A percentile compares a stretch with the other conserved stretches of the same genome.
Conservation (phyloP, 2,329 filamentous ascomycete genomes). For the Scleromitrula shiraiana region DNA sequence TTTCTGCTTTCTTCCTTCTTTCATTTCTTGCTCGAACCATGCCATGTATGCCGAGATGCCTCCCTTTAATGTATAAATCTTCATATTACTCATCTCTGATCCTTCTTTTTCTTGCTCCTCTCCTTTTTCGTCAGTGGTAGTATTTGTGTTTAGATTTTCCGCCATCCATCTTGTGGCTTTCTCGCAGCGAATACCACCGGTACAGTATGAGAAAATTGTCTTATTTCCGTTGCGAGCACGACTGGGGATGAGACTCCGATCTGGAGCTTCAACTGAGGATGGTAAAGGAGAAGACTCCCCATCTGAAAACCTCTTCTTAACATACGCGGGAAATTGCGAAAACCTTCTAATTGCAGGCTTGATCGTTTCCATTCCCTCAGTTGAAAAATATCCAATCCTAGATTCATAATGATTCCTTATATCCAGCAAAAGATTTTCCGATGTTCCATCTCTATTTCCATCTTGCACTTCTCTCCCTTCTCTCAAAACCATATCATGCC, state of each 20-base stretch:
- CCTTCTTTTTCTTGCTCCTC: constrained; percentile 14
- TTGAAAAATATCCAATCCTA: constrained; percentile 29
- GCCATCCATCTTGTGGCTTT: constrained; percentile 28
- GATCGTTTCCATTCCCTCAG: constrained; percentile 20
- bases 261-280: too few species aligned
- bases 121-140: too few species aligned
- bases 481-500: constrained; percentile 17
- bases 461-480: not conserved
- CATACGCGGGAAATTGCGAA: constrained; percentile 29
- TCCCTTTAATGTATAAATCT: constrained; percentile 27
- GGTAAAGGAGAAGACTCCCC: too few species aligned
- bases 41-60: constrained; percentile 28
- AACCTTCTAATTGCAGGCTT: constrained; percentile 27
- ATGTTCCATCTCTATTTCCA: constrained; percentile 5
- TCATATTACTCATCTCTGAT: too few species aligned
- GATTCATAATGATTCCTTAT: constrained; percentile 30
- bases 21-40: constrained; percentile 30
- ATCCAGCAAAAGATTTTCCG: constrained; percentile 23
- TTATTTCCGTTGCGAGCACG: too few species aligned
- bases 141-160: too few species aligned
- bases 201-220: constrained; percentile 29
- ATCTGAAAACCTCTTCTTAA: constrained; percentile 15
- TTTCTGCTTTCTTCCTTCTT: constrained; percentile 19
- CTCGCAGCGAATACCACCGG: constrained; percentile 29
- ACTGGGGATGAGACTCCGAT: too few species aligned